phyloP scores from a whole-genome alignment of 495 filamentous ascomycete species.

The Jackrogersella multiformis region DNA sequence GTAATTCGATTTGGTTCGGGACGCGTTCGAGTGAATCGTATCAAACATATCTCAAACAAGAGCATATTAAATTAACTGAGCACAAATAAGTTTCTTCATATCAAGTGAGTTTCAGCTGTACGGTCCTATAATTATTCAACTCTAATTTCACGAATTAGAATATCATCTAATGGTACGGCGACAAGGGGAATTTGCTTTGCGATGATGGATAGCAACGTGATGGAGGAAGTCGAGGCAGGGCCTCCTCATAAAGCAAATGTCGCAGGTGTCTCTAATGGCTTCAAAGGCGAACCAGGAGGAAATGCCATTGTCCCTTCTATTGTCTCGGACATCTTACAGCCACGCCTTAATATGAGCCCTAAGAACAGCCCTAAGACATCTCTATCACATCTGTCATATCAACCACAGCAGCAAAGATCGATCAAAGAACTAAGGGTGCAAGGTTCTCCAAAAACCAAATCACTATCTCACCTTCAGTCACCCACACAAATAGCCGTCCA shows the following conservation, averaged over 20 bases:
- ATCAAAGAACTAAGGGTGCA: conserved; percentile 5
- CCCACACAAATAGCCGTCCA: conserved; percentile 39
- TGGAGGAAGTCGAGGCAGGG: not conserved
- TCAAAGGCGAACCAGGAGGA: conserved; percentile 12
- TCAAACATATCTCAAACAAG: not conserved
- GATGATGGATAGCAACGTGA: conserved; percentile 22
- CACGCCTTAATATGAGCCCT: conserved; percentile 1
- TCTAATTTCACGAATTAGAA: conserved; percentile 4
- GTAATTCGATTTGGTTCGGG: not conserved
- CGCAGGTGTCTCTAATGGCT: not conserved
- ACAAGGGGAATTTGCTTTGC: not conserved
- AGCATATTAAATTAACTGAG: not conserved
- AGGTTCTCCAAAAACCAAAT: not conserved
- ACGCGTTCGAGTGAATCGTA: not conserved
- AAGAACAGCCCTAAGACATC: conserved; percentile 2
- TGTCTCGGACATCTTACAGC: conserved; percentile 31
- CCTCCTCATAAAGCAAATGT: not conserved
- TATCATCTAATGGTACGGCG: conserved; percentile 11
- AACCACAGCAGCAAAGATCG: conserved; percentile 7
- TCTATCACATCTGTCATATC: conserved; percentile 18
- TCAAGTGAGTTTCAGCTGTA: not conserved
- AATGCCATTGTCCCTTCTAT: conserved; percentile 20
- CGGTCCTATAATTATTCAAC: not conserved
- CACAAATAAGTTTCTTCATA: not conserved
- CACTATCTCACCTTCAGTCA: conserved; percentile 13